Base-by-base conservation (phyloP, 257 asterid species). In the Lycium ferocissimum region DNA sequence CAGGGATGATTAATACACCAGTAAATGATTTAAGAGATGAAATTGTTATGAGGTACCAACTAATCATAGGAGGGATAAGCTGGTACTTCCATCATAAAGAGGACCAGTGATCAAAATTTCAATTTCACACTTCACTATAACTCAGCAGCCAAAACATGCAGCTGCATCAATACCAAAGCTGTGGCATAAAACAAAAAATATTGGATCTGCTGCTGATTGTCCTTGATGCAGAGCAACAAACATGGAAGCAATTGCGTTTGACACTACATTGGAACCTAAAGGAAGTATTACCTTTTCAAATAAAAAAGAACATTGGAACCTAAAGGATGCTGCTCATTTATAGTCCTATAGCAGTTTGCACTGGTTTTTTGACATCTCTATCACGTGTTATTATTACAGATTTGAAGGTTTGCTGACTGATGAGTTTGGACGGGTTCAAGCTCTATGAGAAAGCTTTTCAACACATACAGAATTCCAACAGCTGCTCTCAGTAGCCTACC, bases 201-300 rank as follows among this genome's bases (percentile, higher is more conserved):
- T 7, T 20, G 20, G 45, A 75, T 75, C 5, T 13, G 4, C 45
- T 40, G 62, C 81, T 75, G 62, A 76, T 22, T 22, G 62, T 53
- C 81, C 61, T 47, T 75, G 62, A 49, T 75, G 49, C 61, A 49
- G 81, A 75, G 14, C 59, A 47, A 75, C 43, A 75, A 75, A 75
- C 40, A 75, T 47, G 61, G 61, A 75, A 20, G 61, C 13, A 40
- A 20, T 49, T 49, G 7, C 20, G n/a, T 37, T 75, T 49, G 80
- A 8, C 80, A 72, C 22, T 72, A 72, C 58, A n/a, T 22, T 45
- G 56, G n/a, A 72, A 67, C 80, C 80, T 10, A 45, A 45, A 72
- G 38, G 17, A 72, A 10, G 45, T n/a, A n/a, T 22, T n/a, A 72
- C 80, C 22, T 26, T 45, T 11, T 45, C 49, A 67, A 45, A 72